Base-by-base conservation (phyloP, 2,329 filamentous ascomycete species). In the Byssoonygena ceratinophila region DNA sequence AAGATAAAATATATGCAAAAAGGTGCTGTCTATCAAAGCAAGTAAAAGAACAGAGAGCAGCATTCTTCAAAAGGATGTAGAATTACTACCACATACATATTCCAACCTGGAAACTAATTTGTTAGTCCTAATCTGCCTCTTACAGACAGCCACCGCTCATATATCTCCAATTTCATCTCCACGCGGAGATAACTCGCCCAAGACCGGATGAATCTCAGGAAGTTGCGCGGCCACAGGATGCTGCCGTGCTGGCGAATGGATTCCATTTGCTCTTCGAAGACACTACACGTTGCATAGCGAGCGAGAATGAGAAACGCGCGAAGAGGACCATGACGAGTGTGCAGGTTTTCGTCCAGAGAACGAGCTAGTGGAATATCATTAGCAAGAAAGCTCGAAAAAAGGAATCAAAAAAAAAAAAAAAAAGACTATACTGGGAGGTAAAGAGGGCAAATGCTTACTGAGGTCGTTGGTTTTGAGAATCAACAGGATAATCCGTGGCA, bases 401-500 rank as follows among this genome's bases (percentile, higher is more conserved):
- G 27, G 27, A 29, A 14, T n/a, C 12, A 39, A 2, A 47, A 41
- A 41, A 18, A 2, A 2, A 23, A 9, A 20, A 41, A 6, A 20
- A 44, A 18, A 41, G 29, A 31, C 52, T 25, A n/a, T 32, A 49
- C 60, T 55, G 56, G 51, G 32, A 6, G 3, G n/a, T 23, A 29
- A 2, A 25, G 22, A 46, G 29, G 14, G 12, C 41, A 8, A 23
- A 25, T 12, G 69, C 75, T 64, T 70, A 79, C 75, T 98, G 36
- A 98, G 74, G 70, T 98, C 92, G 66, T 98, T 98, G 1, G 92
- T 98, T 73, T 98, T 98, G 57, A 98, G 77, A 59, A 98, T 97
- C 25, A 98, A 75, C 11, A 98, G 76, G 51, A 98, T 95, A 58
- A 98, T 87, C 41, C 89, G 77, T 0, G 92, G 92, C 5, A 98